Conservation (phyloP, 2,329 filamentous ascomycete species). For the Stachybotrys echinatus region DNA sequence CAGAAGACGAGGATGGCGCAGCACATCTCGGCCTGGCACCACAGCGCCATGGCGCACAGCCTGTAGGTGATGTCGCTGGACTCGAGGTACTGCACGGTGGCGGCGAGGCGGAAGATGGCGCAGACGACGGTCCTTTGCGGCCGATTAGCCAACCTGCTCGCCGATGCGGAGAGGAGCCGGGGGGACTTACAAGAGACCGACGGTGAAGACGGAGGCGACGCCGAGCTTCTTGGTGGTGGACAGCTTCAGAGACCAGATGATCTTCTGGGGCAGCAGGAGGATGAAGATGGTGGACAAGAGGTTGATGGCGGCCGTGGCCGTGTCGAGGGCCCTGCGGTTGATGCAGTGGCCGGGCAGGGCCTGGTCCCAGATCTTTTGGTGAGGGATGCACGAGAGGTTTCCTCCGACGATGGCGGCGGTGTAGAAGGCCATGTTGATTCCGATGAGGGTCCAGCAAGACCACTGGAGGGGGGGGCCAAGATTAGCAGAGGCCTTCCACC, state of each 20-base stretch:
- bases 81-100: background rate
- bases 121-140: background rate
- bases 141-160: background rate
- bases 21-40: background rate
- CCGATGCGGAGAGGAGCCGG: background rate
- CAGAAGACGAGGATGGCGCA: slow-evolving; percentile 1
- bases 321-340: background rate
- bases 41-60: background rate
- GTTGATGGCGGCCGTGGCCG: background rate
- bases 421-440: background rate
- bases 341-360: background rate
- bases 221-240: background rate
- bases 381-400: slow-evolving; percentile 1
- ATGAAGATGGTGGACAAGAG: background rate
- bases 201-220: background rate
- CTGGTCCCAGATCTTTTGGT: slow-evolving; percentile 1
- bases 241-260: slow-evolving; percentile 1
- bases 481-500: background rate
- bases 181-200: background rate
- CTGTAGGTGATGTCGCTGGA: background rate
- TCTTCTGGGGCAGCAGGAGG: background rate
- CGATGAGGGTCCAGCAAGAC: background rate
- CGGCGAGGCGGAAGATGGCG: background rate
- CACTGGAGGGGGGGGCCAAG: background rate
- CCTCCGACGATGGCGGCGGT: background rate